phyloP scores from a whole-genome alignment of 345 rosid species.

The Gossypium longicalyx region DNA sequence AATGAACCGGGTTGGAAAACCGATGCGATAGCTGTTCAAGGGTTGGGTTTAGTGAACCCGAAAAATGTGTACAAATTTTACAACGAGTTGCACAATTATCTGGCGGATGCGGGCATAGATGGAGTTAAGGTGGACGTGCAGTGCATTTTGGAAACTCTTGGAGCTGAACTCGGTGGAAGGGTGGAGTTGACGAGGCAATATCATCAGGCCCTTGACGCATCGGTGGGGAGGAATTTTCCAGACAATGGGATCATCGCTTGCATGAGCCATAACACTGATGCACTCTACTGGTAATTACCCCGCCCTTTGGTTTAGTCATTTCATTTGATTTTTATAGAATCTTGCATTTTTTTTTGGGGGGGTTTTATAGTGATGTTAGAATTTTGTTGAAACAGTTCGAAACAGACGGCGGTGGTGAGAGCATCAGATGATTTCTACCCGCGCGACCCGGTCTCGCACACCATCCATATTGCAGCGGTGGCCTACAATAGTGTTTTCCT shows the following conservation, averaged over 20 bases:
- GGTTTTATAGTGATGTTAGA: constrained; percentile 7
- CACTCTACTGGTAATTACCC: constrained; percentile 70
- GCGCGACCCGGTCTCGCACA: constrained; percentile 83
- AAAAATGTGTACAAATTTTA: constrained; percentile 68
- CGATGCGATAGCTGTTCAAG: constrained; percentile 62
- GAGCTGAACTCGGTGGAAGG: constrained; percentile 76
- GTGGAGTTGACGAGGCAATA: constrained; percentile 79
- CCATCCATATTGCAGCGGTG: constrained; percentile 69
- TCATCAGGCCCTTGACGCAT: constrained; percentile 88
- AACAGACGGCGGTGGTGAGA: constrained; percentile 85
- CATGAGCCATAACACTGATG: constrained; percentile 95
- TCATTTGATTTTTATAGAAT: background rate
- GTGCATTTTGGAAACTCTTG: constrained; percentile 85
- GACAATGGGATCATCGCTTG: constrained; percentile 94
- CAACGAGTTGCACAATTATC: constrained; percentile 71
- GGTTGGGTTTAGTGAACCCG: constrained; percentile 77
- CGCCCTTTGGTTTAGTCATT: background rate
- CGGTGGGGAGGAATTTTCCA: constrained; percentile 67
- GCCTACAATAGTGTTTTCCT: constrained; percentile 85
- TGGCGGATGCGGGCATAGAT: constrained; percentile 76
- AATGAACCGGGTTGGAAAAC: constrained; percentile 85
- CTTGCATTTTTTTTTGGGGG: background rate
- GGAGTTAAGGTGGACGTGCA: constrained; percentile 95
- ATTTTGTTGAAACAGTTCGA: constrained; percentile 51
- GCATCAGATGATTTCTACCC: constrained; percentile 97